Percentiles rank a stretch among this genome's conserved stretches.
These are phyloP conservation scores for Ogataea parapolymorpha DNA, from an alignment of 805 yeast species.

Conservation along the genomic window DNA sequence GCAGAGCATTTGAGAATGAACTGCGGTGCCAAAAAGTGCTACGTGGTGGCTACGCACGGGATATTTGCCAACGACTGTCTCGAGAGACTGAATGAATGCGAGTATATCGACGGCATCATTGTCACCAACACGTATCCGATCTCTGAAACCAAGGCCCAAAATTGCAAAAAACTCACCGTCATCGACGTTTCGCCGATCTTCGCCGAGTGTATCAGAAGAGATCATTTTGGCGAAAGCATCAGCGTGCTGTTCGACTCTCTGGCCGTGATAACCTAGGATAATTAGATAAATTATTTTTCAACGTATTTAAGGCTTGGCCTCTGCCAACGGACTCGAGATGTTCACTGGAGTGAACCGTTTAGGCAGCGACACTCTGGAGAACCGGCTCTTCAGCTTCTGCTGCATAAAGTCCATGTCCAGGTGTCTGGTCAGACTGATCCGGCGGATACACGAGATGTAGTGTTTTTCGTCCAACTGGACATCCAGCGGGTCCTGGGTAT, in stretches of 20 bases:
- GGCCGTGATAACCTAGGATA: slow-evolving; percentile 42
- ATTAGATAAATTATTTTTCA: neutral
- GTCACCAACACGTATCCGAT: slow-evolving; percentile 97
- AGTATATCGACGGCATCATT: slow-evolving; percentile 84
- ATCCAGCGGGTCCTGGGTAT: slow-evolving; percentile 95
- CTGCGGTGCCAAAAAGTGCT: slow-evolving; percentile 93
- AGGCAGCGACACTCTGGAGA: slow-evolving; percentile 85
- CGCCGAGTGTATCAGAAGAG: slow-evolving; percentile 98
- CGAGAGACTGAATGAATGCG: slow-evolving; percentile 70
- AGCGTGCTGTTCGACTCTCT: slow-evolving; percentile 89
- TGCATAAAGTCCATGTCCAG: slow-evolving; percentile 86
- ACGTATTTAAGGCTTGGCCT: slow-evolving; percentile 11
- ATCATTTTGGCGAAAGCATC: slow-evolving; percentile 96
- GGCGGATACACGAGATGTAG: slow-evolving; percentile 93
- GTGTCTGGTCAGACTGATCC: slow-evolving; percentile 86
- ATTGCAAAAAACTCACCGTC: slow-evolving; percentile 68
- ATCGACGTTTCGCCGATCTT: slow-evolving; percentile 93
- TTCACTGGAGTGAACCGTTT: slow-evolving; percentile 88
- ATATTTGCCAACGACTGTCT: slow-evolving; percentile 85
- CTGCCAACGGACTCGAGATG: slow-evolving; percentile 53
- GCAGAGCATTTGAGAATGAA: slow-evolving; percentile 95
- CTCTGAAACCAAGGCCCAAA: slow-evolving; percentile 52
- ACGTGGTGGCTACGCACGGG: slow-evolving; percentile 94
- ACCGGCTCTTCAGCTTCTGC: slow-evolving; percentile 75
- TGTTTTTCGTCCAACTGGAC: slow-evolving; percentile 95